Evolutionary conservation across 2,329 filamentous ascomycete genomes (phyloP).

Genomic region (Talaromyces sp.): DNA sequence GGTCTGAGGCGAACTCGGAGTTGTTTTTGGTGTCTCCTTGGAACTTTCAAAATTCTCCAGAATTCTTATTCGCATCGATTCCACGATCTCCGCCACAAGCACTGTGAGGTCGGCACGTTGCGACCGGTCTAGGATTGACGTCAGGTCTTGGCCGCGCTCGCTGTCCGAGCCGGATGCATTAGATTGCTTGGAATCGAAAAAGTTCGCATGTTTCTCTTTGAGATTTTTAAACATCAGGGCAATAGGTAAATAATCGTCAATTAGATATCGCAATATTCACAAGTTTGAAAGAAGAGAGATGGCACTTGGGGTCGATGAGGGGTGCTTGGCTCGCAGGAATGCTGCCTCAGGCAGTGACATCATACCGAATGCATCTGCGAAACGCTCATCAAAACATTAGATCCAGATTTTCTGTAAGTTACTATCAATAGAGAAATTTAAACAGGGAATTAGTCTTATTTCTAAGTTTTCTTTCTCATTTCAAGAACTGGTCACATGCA

Average conservation of each 20-base stretch:
- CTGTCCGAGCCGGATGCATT: constrained; percentile 22
- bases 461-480: too few species aligned
- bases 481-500: too few species aligned
- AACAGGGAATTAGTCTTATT: too few species aligned
- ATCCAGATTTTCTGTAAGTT: too few species aligned
- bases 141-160: constrained; percentile 43
- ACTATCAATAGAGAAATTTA: too few species aligned
- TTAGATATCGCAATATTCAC: neutral
- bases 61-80: constrained; percentile 45
- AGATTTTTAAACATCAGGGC: constrained; percentile 36
- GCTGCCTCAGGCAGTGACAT: neutral
- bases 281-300: neutral
- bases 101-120: constrained; percentile 48
- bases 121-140: constrained; percentile 43
- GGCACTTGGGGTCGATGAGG: neutral
- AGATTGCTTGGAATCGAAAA: constrained; percentile 32
- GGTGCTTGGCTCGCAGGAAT: neutral
- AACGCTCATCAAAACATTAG: neutral
- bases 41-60: constrained; percentile 41
- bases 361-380: neutral
- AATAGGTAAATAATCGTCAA: neutral
- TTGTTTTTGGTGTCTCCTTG: constrained; percentile 4
- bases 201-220: constrained; percentile 34
- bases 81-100: constrained; percentile 42
- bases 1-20: neutral